phyloP scores from a whole-genome alignment of 345 rosid genomes.

The Populus tremula region DNA sequence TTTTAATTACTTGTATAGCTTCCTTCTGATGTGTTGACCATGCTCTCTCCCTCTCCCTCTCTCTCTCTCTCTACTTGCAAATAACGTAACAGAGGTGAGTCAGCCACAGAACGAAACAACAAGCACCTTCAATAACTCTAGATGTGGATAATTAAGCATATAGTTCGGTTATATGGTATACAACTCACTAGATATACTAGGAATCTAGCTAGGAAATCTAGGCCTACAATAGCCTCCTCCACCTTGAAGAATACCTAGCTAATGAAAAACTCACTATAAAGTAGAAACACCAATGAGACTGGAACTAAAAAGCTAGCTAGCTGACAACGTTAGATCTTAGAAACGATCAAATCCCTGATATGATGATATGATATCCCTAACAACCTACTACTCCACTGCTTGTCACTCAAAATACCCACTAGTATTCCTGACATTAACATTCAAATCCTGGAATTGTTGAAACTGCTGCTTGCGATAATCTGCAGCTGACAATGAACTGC shows the following conservation, averaged over 20 bases:
- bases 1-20: too few species aligned
- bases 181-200: too few species aligned
- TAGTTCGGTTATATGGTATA: too few species aligned
- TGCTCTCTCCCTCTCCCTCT: too few species aligned
- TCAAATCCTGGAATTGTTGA: slow-evolving; percentile 35
- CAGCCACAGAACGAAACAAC: too few species aligned
- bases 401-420: slow-evolving; percentile 15
- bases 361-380: background rate
- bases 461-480: slow-evolving; percentile 35
- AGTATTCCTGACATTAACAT: slow-evolving; percentile 4
- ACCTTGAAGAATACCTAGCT: background rate
- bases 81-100: too few species aligned
- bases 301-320: background rate
- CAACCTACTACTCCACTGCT: background rate
- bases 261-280: background rate
- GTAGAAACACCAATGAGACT: slow-evolving; percentile 1
- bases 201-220: too few species aligned
- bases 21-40: too few species aligned
- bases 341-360: slow-evolving; percentile 2
- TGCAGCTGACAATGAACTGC: slow-evolving; percentile 35
- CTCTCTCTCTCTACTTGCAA: too few species aligned
- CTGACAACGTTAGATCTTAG: slow-evolving; percentile 6
- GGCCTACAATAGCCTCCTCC: slow-evolving; percentile 1
- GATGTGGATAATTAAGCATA: too few species aligned
- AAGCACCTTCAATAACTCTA: too few species aligned